phyloP scores from a whole-genome alignment of 371 early-diverging fungal species.

The Choanephora cucurbitarum region DNA sequence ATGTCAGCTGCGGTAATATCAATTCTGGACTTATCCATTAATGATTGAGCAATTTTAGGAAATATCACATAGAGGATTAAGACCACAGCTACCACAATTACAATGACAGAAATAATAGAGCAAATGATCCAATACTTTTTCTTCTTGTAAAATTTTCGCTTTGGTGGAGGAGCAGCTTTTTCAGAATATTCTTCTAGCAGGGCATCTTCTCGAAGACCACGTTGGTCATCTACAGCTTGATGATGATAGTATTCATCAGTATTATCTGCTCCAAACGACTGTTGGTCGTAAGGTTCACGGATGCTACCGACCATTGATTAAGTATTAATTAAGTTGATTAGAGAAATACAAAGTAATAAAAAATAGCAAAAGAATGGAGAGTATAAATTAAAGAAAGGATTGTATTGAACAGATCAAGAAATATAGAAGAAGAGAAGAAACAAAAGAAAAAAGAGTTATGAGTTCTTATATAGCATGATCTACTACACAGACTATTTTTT shows the following conservation, averaged over 20 bases:
- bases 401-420: not conserved
- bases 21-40: slow-evolving; percentile 56
- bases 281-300: slow-evolving; percentile 17
- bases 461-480: not conserved
- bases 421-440: not conserved
- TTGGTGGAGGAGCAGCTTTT: slow-evolving; percentile 43
- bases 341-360: not conserved
- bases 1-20: slow-evolving; percentile 53
- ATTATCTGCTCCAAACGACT: slow-evolving; percentile 11
- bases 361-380: slow-evolving; percentile 10
- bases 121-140: slow-evolving; percentile 64
- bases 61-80: slow-evolving; percentile 58
- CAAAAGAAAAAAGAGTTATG: not conserved
- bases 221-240: not conserved
- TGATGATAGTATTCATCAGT: slow-evolving; percentile 10
- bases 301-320: slow-evolving; percentile 5
- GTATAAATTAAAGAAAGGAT: not conserved
- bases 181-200: slow-evolving; percentile 50
- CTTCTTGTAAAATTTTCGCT: slow-evolving; percentile 51
- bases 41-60: slow-evolving; percentile 61
- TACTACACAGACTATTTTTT: not conserved
- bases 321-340: not conserved
- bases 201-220: slow-evolving; percentile 17
- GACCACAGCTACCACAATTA: slow-evolving; percentile 52
- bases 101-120: slow-evolving; percentile 46